Conservation (phyloP, 345 rosid species). For the Draba incana region DNA sequence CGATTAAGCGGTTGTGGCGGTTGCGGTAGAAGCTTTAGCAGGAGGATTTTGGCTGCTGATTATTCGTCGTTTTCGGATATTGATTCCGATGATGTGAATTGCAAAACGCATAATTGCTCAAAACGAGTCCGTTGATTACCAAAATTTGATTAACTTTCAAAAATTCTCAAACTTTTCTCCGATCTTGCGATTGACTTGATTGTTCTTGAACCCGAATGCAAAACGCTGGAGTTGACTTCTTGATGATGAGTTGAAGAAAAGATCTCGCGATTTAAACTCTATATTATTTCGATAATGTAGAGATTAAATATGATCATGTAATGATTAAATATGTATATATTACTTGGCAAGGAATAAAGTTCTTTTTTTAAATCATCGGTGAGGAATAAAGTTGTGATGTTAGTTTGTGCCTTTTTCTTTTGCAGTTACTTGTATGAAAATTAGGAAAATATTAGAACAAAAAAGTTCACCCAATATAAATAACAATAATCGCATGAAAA, state of each 20-base stretch:
- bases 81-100: slow-evolving; percentile 47
- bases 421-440: slow-evolving; percentile 9
- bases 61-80: slow-evolving; percentile 84
- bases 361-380: background rate
- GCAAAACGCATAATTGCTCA: slow-evolving; percentile 33
- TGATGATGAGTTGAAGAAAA: slow-evolving; percentile 27
- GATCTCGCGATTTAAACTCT: background rate
- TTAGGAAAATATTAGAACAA: background rate
- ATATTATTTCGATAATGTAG: background rate
- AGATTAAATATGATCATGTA: slow-evolving; percentile 4
- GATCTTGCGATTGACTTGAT: slow-evolving; percentile 11
- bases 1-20: slow-evolving; percentile 41
- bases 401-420: background rate
- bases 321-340: slow-evolving; percentile 20
- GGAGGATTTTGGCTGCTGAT: slow-evolving; percentile 42
- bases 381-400: slow-evolving; percentile 19
- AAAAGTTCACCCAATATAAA: background rate
- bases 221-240: slow-evolving; percentile 32
- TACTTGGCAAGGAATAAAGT: slow-evolving; percentile 30
- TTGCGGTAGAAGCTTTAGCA: slow-evolving; percentile 41
- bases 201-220: slow-evolving; percentile 18
- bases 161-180: background rate
- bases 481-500: background rate
- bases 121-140: slow-evolving; percentile 20
- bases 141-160: background rate